Evolutionary conservation across 2,329 filamentous ascomycete species (phyloP).

Genomic region (Scedosporium boydii): DNA sequence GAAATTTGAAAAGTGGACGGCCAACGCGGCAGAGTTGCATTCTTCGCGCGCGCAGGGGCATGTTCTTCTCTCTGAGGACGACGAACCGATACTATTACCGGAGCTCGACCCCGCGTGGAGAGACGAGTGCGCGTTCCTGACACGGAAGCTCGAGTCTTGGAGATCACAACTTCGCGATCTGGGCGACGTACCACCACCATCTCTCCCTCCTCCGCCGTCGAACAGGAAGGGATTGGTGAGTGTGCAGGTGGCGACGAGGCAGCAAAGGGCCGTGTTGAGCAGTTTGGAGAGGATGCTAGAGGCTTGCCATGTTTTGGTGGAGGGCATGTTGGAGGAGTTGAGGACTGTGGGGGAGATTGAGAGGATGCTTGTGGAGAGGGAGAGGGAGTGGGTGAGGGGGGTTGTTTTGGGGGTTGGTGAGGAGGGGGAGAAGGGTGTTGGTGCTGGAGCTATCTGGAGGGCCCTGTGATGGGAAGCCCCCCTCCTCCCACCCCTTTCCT

Average conservation of each 20-base stretch:
- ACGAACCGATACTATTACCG: slow-evolving; percentile 38
- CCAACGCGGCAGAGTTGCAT: slow-evolving; percentile 35
- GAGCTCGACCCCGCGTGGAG: slow-evolving; percentile 49
- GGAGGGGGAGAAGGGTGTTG: slow-evolving; percentile 19
- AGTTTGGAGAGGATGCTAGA: slow-evolving; percentile 39
- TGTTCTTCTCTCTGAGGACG: slow-evolving; percentile 21
- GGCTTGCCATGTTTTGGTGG: slow-evolving; percentile 37
- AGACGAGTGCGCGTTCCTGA: slow-evolving; percentile 43
- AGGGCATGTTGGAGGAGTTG: slow-evolving; percentile 54
- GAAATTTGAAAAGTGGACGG: slow-evolving; percentile 52
- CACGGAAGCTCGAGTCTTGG: slow-evolving; percentile 46
- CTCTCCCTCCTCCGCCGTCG: slow-evolving; percentile 8
- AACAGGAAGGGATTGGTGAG: slow-evolving; percentile 31
- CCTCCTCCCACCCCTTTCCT: no score
- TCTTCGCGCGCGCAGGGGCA: slow-evolving; percentile 30
- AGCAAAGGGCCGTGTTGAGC: slow-evolving; percentile 42
- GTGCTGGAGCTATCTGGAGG: slow-evolving; percentile 41
- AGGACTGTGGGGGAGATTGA: slow-evolving; percentile 53
- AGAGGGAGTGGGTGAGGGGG: slow-evolving; percentile 48
- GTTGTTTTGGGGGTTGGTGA: slow-evolving; percentile 36
- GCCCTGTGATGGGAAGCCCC: slow-evolving; percentile 15
- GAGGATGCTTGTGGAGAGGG: slow-evolving; percentile 42
- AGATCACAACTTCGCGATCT: slow-evolving; percentile 36
- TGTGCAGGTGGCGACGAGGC: slow-evolving; percentile 52
- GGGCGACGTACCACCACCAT: slow-evolving; percentile 16